Evolutionary conservation across 2,329 filamentous ascomycete species (phyloP), one percentile per base, ranked within the genome.

Genomic region (Colletotrichum cereale): DNA sequence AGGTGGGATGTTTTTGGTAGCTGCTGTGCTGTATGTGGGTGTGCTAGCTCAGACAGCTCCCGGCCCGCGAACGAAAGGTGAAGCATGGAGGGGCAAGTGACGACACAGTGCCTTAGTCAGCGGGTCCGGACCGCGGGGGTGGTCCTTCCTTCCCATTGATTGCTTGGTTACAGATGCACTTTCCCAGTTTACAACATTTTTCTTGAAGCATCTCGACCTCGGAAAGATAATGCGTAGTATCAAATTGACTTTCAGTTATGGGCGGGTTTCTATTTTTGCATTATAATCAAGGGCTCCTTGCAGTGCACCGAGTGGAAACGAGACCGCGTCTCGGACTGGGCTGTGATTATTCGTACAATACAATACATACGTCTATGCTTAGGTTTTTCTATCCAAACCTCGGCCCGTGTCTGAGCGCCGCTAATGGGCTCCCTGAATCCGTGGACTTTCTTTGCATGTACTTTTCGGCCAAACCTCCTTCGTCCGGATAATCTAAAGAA

Each of bases 51-150:
- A 24, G 58, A 58, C 24, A 62, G 58, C 58, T 62, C 44, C 44
- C 14, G 31, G 26, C 56, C 26, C n/a, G 14, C 29, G 58, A 29
- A 24, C 26, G 29, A 47, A 48, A 36, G 11, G 21, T 36, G 48
- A 26, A 38, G 42, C 29, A 50, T 62, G 44, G 58, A 62, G 58
- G 58, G 58, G 58, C 18, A 31, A 50, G 58, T 62, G 44, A 62
- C 58, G 58, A 62, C 42, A 50, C 44, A 50, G 14, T 12, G 58
- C 31, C 58, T 62, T 62, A 62, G 58, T 62, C 58, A 62, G 58
- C 58, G 42, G 29, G 52, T 5, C 14, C 31, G 26, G 21, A 36
- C 26, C 38, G 21, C 56, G 34, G 58, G 58, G n/a, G n/a, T n/a
- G n/a, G 58, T 36, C 42, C 31, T 12, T 26, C 21, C 3, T 21